Evolutionary conservation across 129 eudicot genomes (phyloP).

Genomic region (Helianthus annuus): HanXRQr2.0-SUNRISE NC_035441.2:85640643-85641142

Average conservation of each 20-base stretch:
- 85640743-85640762: neutral
- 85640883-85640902: constrained; percentile 41
- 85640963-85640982: constrained; percentile 6
- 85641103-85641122: neutral
- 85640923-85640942: neutral
- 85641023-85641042: constrained; percentile 4
- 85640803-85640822: constrained; percentile 26
- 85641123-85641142: constrained; percentile 5
- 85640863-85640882: constrained; percentile 37
- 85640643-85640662: constrained; percentile 17
- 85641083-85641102: constrained; percentile 8
- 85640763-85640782: neutral
- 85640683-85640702: neutral
- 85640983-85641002: constrained; percentile 16
- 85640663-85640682: neutral
- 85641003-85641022: neutral
- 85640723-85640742: constrained; percentile 26
- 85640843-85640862: constrained; percentile 40
- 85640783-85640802: constrained; percentile 10
- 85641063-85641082: neutral
- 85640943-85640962: neutral
- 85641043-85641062: neutral
- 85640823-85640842: constrained; percentile 19
- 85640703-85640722: constrained; percentile 28
- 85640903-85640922: constrained; percentile 36